These are phyloP conservation scores for Ophiostoma sp. DNA, from an alignment of 2,329 filamentous ascomycete species.

Conservation along the genomic window DNA sequence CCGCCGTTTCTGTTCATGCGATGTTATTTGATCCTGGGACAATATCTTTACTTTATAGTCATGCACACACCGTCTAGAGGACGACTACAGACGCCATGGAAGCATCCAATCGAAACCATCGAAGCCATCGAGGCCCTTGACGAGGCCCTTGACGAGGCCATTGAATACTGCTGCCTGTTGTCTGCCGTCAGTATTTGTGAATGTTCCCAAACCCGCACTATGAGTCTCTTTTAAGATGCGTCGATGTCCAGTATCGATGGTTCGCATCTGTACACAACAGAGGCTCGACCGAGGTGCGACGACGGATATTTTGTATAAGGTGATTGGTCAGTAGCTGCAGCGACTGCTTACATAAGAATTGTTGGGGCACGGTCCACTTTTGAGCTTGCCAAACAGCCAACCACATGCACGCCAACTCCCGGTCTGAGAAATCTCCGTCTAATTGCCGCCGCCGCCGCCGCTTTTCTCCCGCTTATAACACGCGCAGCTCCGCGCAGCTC, in stretches of 20 bases:
- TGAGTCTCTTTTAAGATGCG: neutral
- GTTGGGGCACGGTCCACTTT: neutral
- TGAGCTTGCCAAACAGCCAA: neutral
- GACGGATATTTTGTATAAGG: slow-evolving; percentile 4
- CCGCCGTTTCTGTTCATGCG: no score
- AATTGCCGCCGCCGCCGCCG: slow-evolving; percentile 21
- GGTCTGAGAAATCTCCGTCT: slow-evolving; percentile 6
- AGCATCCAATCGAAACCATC: no score
- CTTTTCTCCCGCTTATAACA: slow-evolving; percentile 26
- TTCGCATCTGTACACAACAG: neutral
- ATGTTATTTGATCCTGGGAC: no score
- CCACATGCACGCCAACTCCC: neutral
- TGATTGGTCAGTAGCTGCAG: neutral
- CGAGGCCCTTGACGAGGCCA: no score
- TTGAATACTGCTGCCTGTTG: neutral
- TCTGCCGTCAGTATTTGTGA: neutral
- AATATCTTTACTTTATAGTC: no score
- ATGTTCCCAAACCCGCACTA: neutral
- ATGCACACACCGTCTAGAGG: neutral
- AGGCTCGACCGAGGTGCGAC: neutral
- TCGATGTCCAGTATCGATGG: neutral
- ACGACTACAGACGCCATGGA: neutral
- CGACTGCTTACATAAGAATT: neutral
- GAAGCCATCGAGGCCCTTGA: neutral
- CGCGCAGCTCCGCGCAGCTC: slow-evolving; percentile 4